phyloP scores from a whole-genome alignment of 768 basidiomycete genomes.

The Mycena epipterygia region DNA sequence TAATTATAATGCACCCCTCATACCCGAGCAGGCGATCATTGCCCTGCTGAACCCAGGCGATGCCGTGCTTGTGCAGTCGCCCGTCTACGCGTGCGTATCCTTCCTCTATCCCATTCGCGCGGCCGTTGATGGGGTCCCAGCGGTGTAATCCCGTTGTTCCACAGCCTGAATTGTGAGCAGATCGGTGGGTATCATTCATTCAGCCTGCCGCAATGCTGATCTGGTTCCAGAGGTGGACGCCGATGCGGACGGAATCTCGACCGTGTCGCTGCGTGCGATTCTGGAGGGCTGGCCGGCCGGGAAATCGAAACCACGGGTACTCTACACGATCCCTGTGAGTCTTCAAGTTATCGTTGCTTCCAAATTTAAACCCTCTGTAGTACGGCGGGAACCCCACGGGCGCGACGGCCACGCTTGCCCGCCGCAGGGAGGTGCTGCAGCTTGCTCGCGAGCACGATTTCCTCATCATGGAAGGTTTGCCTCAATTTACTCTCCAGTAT shows the following conservation, averaged over 20 bases:
- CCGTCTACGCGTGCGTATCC: constrained; percentile 76
- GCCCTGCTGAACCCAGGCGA: constrained; percentile 86
- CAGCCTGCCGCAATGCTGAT: neutral
- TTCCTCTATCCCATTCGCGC: constrained; percentile 29
- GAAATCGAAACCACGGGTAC: constrained; percentile 79
- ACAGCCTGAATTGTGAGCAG: constrained; percentile 66
- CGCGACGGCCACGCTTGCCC: constrained; percentile 76
- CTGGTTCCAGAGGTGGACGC: constrained; percentile 75
- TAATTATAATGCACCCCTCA: neutral
- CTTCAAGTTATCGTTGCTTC: neutral
- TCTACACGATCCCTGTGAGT: constrained; percentile 86
- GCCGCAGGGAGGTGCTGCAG: constrained; percentile 78
- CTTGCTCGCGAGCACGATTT: constrained; percentile 82
- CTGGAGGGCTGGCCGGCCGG: constrained; percentile 82
- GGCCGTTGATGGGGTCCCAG: constrained; percentile 47
- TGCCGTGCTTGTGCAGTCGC: constrained; percentile 84
- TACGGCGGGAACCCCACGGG: constrained; percentile 93
- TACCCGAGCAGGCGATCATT: constrained; percentile 68
- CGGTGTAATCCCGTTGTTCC: constrained; percentile 76
- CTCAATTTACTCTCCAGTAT: neutral
- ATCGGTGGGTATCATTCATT: constrained; percentile 59
- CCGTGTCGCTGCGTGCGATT: constrained; percentile 69
- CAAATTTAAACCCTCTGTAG: constrained; percentile 46
- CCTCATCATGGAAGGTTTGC: constrained; percentile 86
- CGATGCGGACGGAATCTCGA: constrained; percentile 78